A percentile compares a stretch with the other conserved stretches of the same genome.
phyloP scores from a whole-genome alignment of 345 rosid species.

The Toxicodendron radicans region DNA sequence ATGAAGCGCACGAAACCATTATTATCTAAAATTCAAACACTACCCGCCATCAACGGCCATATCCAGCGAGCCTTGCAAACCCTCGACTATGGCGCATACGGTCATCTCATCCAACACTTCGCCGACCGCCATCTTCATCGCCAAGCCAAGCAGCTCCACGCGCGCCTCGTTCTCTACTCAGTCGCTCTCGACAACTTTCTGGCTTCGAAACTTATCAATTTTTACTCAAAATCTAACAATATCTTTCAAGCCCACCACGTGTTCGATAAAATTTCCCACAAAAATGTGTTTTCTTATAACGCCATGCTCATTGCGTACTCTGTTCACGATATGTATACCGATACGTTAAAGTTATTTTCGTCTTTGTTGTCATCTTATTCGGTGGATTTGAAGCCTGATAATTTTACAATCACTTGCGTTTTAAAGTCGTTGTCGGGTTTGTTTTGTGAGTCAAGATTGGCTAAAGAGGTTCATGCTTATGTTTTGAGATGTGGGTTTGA shows the following conservation, averaged over 20 bases:
- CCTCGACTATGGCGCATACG: conserved; percentile 60
- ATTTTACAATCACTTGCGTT: conserved; percentile 55
- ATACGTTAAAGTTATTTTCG: conserved; percentile 53
- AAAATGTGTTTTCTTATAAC: conserved; percentile 66
- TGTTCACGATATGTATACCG: conserved; percentile 46
- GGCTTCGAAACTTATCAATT: conserved; percentile 61
- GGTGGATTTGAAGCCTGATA: conserved; percentile 42
- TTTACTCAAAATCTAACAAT: conserved; percentile 43
- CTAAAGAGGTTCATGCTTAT: conserved; percentile 61
- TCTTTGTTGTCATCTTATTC: conserved; percentile 32
- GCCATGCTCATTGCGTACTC: conserved; percentile 70
- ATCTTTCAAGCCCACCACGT: conserved; percentile 53
- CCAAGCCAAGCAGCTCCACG: conserved; percentile 79
- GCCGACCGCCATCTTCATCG: conserved; percentile 50
- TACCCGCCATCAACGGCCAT: conserved; percentile 23
- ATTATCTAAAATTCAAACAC: conserved; percentile 6
- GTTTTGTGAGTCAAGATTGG: conserved; percentile 35
- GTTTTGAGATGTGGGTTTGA: conserved; percentile 48
- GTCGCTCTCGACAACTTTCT: conserved; percentile 66
- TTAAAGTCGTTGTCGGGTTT: conserved; percentile 58
- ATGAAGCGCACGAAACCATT: conserved; percentile 19
- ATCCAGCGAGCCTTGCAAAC: conserved; percentile 35
- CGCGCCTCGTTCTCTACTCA: conserved; percentile 55
- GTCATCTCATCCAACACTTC: conserved; percentile 62
- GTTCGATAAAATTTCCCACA: conserved; percentile 64